Conservation (phyloP, 805 yeast genomes). For the Schwanniomyces occidentalis region DNA sequence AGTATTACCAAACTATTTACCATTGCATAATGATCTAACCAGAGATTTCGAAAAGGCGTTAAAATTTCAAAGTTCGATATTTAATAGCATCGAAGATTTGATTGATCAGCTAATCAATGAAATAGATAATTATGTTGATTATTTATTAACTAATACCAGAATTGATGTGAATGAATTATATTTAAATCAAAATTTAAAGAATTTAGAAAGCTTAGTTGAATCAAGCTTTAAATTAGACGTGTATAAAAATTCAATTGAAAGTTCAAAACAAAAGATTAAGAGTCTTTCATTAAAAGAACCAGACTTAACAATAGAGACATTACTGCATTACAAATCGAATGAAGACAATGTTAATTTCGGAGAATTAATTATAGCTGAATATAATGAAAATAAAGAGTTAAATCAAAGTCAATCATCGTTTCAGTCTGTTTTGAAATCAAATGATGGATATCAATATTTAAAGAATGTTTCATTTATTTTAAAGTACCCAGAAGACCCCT, state of each 20-base stretch:
- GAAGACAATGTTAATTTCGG: conserved; percentile 13
- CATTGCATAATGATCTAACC: conserved; percentile 10
- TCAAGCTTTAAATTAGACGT: conserved; percentile 10
- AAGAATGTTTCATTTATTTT: conserved; percentile 50
- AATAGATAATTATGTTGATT: conserved; percentile 14
- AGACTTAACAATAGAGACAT: conserved; percentile 18
- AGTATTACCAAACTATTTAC: conserved; percentile 15
- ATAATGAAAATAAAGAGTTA: conserved; percentile 6
- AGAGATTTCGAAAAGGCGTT: conserved; percentile 16
- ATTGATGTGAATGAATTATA: conserved; percentile 9
- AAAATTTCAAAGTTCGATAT: conserved; percentile 3
- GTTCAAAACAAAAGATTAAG: conserved; percentile 19
- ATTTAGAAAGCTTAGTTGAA: conserved; percentile 15
- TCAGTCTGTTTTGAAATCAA: conserved; percentile 5
- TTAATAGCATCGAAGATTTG: conserved; percentile 4
- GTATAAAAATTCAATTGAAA: conserved; percentile 13
- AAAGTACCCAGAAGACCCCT: conserved; percentile 59
- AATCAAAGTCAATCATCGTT: conserved; percentile 7
- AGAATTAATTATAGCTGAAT: conserved; percentile 14
- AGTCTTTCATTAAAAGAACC: conserved; percentile 20
- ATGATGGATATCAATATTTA: conserved; percentile 25
- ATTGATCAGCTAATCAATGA: conserved; percentile 10
- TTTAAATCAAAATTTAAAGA: conserved; percentile 7
- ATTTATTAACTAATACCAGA: conserved; percentile 6
- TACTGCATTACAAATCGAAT: conserved; percentile 18